phyloP scores from a whole-genome alignment of 1,284 basidiomycete species.

The Malassezia sympodialis region DNA sequence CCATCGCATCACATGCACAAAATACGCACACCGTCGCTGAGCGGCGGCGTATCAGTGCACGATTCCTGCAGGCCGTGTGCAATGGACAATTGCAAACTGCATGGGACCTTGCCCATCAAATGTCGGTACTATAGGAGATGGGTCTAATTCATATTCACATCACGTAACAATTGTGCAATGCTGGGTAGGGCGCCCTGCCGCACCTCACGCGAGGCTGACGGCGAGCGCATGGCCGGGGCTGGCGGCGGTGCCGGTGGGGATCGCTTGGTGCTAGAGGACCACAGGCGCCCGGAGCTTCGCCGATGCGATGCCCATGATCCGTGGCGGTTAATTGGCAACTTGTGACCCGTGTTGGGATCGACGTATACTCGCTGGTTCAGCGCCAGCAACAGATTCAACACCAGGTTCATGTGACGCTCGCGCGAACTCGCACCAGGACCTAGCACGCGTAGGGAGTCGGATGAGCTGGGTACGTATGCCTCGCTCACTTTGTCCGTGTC shows the following conservation, averaged over 20 bases:
- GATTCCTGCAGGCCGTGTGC: not conserved
- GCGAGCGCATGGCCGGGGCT: not conserved
- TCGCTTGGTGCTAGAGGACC: not conserved
- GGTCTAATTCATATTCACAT: slow-evolving; percentile 17
- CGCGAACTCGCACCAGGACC: not conserved
- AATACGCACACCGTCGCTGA: not conserved
- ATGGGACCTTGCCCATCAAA: not conserved
- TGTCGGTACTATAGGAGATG: not conserved
- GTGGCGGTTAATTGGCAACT: not conserved
- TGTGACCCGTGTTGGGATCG: slow-evolving; percentile 5
- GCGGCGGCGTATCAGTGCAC: not conserved
- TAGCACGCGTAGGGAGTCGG: not conserved
- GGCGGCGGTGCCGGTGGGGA: not conserved
- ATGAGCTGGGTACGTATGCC: not conserved
- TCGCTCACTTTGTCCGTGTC: not conserved
- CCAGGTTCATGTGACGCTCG: slow-evolving; percentile 9
- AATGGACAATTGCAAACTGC: not conserved
- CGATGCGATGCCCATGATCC: not conserved
- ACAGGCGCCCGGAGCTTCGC: not conserved
- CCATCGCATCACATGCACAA: not conserved
- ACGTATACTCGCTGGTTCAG: slow-evolving; percentile 10
- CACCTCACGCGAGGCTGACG: not conserved
- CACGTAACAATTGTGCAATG: slow-evolving; percentile 24
- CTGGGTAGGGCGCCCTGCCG: slow-evolving; percentile 20
- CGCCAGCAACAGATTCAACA: slow-evolving; percentile 15